Percentiles rank a stretch among this genome's conserved stretches.
Conservation (phyloP, 139 green algal genomes). For the Chlorella sp. region DNA sequence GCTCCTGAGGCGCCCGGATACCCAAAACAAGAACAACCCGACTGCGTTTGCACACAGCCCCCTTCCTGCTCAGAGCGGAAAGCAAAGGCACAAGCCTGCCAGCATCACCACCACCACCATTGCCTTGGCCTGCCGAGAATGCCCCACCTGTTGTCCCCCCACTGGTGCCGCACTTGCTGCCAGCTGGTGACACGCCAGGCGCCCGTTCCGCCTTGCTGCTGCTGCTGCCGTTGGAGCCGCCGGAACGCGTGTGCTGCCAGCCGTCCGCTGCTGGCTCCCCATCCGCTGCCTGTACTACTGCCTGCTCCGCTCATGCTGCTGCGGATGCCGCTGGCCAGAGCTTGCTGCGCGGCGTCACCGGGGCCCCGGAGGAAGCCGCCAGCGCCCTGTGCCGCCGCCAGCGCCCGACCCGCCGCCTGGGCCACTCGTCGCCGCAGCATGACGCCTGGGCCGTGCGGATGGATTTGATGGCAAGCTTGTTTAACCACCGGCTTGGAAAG, state of each 20-base stretch:
- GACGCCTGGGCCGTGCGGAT: background rate
- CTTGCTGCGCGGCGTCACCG: background rate
- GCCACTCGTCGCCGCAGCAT: background rate
- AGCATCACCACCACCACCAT: too few species aligned
- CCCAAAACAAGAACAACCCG: too few species aligned
- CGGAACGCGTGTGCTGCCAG: background rate
- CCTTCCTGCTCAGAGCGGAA: too few species aligned
- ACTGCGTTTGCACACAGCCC: too few species aligned
- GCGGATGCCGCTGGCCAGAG: background rate
- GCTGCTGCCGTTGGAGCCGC: background rate
- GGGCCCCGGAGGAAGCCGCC: background rate
- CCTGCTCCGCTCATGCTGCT: background rate
- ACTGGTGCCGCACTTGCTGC: constrained; percentile 36
- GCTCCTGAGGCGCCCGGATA: too few species aligned
- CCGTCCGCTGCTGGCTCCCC: background rate
- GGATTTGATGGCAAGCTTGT: too few species aligned
- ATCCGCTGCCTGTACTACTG: background rate
- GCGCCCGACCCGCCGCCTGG: background rate
- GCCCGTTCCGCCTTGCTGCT: background rate
- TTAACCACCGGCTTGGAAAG: too few species aligned
- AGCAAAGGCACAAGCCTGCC: too few species aligned
- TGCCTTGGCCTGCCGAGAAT: too few species aligned
- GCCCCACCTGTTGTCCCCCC: background rate
- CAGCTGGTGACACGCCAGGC: background rate
- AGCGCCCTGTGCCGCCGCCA: background rate